These are phyloP conservation scores for Blastobotrys indianensis DNA, from an alignment of 1,139 yeast species.

Conservation along the genomic window DNA sequence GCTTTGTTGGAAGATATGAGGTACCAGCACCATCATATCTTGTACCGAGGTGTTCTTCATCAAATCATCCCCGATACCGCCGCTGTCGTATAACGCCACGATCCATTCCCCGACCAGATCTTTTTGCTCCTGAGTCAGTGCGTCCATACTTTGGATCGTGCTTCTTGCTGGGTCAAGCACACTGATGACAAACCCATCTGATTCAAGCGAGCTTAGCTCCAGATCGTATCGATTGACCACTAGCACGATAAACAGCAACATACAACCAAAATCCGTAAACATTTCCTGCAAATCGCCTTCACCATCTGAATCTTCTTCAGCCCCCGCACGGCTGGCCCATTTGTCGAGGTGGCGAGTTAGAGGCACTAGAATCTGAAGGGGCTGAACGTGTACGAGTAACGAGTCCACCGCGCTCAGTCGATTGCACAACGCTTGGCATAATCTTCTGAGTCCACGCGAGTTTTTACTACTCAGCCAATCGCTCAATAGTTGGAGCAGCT, in stretches of 20 bases:
- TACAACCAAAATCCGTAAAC: constrained; percentile 62
- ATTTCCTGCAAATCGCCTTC: constrained; percentile 60
- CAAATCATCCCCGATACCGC: constrained; percentile 80
- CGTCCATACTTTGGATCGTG: constrained; percentile 17
- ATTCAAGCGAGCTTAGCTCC: constrained; percentile 27
- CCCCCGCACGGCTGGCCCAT: constrained; percentile 20
- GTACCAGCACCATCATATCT: constrained; percentile 64
- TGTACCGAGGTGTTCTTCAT: constrained; percentile 61
- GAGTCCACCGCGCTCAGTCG: constrained; percentile 41
- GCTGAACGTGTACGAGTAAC: constrained; percentile 33
- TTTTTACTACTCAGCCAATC: constrained; percentile 25
- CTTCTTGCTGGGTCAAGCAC: constrained; percentile 6
- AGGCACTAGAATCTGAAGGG: constrained; percentile 27
- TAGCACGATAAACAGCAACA: constrained; percentile 46
- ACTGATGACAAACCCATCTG: constrained; percentile 1
- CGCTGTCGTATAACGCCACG: constrained; percentile 71
- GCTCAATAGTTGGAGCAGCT: constrained; percentile 18
- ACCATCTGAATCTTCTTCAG: constrained; percentile 30
- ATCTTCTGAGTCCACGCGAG: constrained; percentile 38
- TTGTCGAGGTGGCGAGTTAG: constrained; percentile 34
- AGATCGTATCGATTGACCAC: constrained; percentile 44
- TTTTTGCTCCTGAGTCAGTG: constrained; percentile 30
- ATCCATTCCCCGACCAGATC: constrained; percentile 70
- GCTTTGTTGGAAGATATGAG: constrained; percentile 69
- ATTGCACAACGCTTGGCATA: constrained; percentile 43